Evolutionary conservation across 2,329 filamentous ascomycete species (phyloP).

Genomic region (Parastagonospora avenae): DNA sequence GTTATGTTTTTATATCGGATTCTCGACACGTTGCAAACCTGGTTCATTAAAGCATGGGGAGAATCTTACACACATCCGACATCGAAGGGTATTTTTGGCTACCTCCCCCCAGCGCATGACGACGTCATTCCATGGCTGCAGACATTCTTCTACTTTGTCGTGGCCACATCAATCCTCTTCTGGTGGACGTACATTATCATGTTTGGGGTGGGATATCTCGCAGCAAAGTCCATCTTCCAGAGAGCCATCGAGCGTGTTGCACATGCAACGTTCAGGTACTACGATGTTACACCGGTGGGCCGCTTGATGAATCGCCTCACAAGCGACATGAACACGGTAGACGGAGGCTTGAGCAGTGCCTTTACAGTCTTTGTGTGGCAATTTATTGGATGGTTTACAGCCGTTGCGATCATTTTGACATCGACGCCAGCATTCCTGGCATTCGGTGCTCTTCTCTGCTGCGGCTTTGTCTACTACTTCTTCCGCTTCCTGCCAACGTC

Average conservation of each 20-base stretch:
- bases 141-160: conserved; percentile 67
- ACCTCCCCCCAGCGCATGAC: conserved; percentile 68
- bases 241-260: conserved; percentile 75
- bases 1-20: conserved; percentile 68
- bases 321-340: conserved; percentile 86
- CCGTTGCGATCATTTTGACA: conserved; percentile 76
- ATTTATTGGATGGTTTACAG: conserved; percentile 71
- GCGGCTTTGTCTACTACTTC: conserved; percentile 75
- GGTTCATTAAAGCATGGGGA: conserved; percentile 88
- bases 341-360: conserved; percentile 80
- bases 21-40: conserved; percentile 69
- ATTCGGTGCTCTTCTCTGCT: conserved; percentile 71
- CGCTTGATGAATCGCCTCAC: conserved; percentile 91
- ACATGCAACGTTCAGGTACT: conserved; percentile 84
- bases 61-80: conserved; percentile 66
- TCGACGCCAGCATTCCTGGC: conserved; percentile 78
- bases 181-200: conserved; percentile 69
- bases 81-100: conserved; percentile 43
- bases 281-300: conserved; percentile 87
- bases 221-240: conserved; percentile 76
- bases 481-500: conserved; percentile 79
- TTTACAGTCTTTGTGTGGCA: conserved; percentile 74
- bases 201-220: conserved; percentile 77
- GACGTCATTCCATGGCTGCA: conserved; percentile 77
- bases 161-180: conserved; percentile 46